Percentiles rank a stretch among this genome's conserved stretches.
phyloP scores from a whole-genome alignment of 495 filamentous ascomycete genomes.

The Tuber melanosporum region DNA sequence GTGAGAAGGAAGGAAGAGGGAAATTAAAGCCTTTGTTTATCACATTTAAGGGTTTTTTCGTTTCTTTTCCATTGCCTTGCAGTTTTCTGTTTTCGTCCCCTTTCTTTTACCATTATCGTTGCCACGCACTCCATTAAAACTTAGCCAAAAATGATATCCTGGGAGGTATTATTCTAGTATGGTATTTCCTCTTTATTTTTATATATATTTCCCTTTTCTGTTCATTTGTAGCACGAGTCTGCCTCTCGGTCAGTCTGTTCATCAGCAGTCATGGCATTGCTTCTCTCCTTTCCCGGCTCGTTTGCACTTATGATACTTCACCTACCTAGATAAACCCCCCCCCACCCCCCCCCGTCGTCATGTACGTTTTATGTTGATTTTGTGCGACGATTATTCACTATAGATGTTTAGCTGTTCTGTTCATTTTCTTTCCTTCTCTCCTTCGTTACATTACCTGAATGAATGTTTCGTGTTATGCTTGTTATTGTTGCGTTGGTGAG shows the following conservation, averaged over 20 bases:
- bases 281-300: not conserved
- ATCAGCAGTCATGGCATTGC: not conserved
- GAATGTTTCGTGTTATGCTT: not conserved
- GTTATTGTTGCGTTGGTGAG: not conserved
- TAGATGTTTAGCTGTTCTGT: not conserved
- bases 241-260: not conserved
- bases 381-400: not conserved
- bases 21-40: not conserved
- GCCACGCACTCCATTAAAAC: not conserved
- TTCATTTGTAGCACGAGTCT: not conserved
- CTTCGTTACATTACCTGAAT: not conserved
- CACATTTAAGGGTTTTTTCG: not conserved
- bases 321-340: not conserved
- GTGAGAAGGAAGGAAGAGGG: slow-evolving; percentile 1
- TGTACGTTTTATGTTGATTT: not conserved
- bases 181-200: not conserved
- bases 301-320: not conserved
- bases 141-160: not conserved
- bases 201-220: not conserved
- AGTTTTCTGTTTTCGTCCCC: not conserved
- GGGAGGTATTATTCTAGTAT: not conserved
- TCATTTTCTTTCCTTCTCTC: not conserved
- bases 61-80: not conserved
- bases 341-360: not conserved
- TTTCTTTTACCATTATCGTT: not conserved